Evolutionary conservation across 352 stramenopile species (phyloP).

Genomic region (Pythium scleroteichum): DNA sequence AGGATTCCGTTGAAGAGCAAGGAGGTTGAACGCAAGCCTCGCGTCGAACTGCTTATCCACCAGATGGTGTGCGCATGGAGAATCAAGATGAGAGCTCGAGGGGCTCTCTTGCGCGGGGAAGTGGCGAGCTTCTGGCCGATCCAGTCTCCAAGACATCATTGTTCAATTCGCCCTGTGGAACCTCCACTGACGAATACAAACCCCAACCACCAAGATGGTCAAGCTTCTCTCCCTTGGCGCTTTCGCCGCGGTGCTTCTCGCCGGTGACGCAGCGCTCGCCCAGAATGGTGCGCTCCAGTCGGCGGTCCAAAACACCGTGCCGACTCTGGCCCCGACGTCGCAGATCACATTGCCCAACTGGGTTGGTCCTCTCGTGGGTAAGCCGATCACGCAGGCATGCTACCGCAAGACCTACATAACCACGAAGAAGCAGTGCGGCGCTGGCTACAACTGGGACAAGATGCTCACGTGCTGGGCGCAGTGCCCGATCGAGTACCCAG

Average conservation of each 20-base stretch:
- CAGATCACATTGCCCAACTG: slow-evolving; percentile 13
- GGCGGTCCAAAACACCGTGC: background rate
- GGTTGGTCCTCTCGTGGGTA: slow-evolving; percentile 22
- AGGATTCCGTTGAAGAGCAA: too few relatives aligned
- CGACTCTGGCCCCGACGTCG: background rate
- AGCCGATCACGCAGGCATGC: slow-evolving; percentile 28
- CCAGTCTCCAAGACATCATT: background rate
- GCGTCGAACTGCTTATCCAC: background rate
- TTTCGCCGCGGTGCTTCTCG: slow-evolving; percentile 5
- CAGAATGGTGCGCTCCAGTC: slow-evolving; percentile 14
- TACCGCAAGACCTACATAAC: slow-evolving; percentile 38
- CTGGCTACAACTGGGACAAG: slow-evolving; percentile 48
- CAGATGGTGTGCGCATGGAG: too few relatives aligned
- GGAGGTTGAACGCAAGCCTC: too few relatives aligned
- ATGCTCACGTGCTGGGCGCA: slow-evolving; percentile 59
- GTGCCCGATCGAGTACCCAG: slow-evolving; percentile 57
- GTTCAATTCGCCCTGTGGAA: slow-evolving; percentile 9
- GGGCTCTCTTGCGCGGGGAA: background rate
- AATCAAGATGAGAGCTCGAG: background rate
- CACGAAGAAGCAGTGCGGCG: slow-evolving; percentile 31
- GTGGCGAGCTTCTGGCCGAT: background rate
- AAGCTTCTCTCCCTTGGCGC: slow-evolving; percentile 9
- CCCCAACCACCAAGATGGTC: slow-evolving; percentile 13
- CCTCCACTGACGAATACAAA: background rate
- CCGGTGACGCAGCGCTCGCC: slow-evolving; percentile 2